These are phyloP conservation scores for Saitozyma podzolica DNA, from an alignment of 768 basidiomycete genomes.

Conservation along the genomic window DNA sequence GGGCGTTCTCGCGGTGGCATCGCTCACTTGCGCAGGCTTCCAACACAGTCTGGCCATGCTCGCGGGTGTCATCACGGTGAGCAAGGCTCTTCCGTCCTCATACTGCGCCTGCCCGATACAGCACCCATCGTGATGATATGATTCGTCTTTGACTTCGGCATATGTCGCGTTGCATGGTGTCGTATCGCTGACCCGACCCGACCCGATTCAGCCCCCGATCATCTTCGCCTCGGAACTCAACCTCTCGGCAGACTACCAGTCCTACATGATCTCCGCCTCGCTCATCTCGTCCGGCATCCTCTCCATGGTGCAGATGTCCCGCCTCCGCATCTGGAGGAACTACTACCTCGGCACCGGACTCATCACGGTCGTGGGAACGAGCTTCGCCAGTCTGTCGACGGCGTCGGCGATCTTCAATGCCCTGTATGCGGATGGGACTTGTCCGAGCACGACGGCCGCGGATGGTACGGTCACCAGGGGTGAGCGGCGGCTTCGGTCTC, in stretches of 20 bases:
- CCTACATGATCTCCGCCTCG: constrained; percentile 79
- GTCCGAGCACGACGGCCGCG: constrained; percentile 61
- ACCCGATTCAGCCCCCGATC: constrained; percentile 62
- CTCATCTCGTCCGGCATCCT: constrained; percentile 64
- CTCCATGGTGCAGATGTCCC: constrained; percentile 54
- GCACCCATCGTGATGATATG: too few species aligned
- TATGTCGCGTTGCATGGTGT: too few species aligned
- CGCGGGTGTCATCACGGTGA: constrained; percentile 68
- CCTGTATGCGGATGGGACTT: constrained; percentile 78
- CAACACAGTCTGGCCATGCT: constrained; percentile 76
- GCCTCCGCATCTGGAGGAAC: constrained; percentile 41
- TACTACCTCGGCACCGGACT: constrained; percentile 77
- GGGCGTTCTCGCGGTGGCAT: not conserved
- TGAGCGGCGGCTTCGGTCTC: not conserved
- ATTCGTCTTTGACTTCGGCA: too few species aligned
- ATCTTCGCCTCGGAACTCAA: constrained; percentile 68
- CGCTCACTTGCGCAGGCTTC: constrained; percentile 54
- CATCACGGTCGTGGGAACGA: constrained; percentile 69
- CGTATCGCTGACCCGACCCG: too few species aligned
- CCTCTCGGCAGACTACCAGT: constrained; percentile 62
- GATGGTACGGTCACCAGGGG: constrained; percentile 60
- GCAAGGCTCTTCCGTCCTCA: not conserved
- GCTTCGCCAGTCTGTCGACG: constrained; percentile 74
- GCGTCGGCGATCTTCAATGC: constrained; percentile 66
- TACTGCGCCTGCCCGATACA: too few species aligned